Conservation (phyloP, 2,329 filamentous ascomycete species). For the Calonectria pteridis region DNA sequence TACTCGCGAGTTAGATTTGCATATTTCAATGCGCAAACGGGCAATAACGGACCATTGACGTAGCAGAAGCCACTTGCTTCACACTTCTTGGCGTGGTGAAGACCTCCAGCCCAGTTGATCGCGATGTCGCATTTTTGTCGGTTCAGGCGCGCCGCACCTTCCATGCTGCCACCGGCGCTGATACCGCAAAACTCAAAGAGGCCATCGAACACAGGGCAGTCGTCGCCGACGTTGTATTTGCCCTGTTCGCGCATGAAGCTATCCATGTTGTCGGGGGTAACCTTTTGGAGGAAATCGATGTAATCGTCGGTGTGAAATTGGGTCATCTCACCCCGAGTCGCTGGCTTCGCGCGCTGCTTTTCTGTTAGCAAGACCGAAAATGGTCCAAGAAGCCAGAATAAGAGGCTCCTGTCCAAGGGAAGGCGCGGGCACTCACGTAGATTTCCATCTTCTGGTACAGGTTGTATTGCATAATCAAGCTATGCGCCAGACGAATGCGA, state of each 20-base stretch:
- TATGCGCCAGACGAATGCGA: slow-evolving; percentile 93
- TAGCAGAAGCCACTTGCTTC: slow-evolving; percentile 99
- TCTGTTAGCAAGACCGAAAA: slow-evolving; percentile 47
- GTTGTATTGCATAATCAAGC: slow-evolving; percentile 95
- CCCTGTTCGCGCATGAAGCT: slow-evolving; percentile 89
- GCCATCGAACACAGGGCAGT: slow-evolving; percentile 97
- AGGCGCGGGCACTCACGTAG: slow-evolving; percentile 74
- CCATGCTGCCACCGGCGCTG: slow-evolving; percentile 93
- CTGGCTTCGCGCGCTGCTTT: slow-evolving; percentile 82
- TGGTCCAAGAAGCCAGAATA: not conserved
- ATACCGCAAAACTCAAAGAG: slow-evolving; percentile 98
- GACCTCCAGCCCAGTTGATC: slow-evolving; percentile 96
- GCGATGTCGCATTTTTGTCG: slow-evolving; percentile 95
- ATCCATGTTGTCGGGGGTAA: slow-evolving; percentile 99
- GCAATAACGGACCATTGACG: slow-evolving; percentile 81
- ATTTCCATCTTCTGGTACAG: slow-evolving; percentile 98
- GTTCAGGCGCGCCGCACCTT: slow-evolving; percentile 90
- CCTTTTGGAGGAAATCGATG: slow-evolving; percentile 93
- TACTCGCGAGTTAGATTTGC: slow-evolving; percentile 53
- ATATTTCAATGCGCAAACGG: not conserved
- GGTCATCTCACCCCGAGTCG: slow-evolving; percentile 89
- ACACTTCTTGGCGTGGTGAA: slow-evolving; percentile 97
- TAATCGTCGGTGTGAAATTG: slow-evolving; percentile 97
- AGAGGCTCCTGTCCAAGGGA: not conserved
- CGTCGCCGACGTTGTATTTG: slow-evolving; percentile 95